Evolutionary conservation across 371 early-diverging fungal species (phyloP).

Genomic region (Mucor lusitanicus): DNA sequence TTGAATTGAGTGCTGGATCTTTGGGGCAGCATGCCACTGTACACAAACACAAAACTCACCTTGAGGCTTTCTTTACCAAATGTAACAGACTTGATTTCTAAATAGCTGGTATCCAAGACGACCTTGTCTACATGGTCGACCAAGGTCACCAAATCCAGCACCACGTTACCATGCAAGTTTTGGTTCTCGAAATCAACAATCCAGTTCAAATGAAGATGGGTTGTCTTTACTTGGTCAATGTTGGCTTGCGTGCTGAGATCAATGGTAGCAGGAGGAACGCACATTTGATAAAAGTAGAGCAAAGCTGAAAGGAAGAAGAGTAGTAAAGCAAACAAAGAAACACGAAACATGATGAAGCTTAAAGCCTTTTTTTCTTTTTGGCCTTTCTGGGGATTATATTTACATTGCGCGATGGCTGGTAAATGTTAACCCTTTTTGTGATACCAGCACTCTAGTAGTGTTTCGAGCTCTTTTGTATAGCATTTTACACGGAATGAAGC

Average conservation of each 20-base stretch:
- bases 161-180: slow-evolving; percentile 67
- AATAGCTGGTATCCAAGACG: slow-evolving; percentile 78
- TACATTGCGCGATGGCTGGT: neutral
- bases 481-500: no score
- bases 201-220: slow-evolving; percentile 77
- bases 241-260: slow-evolving; percentile 77
- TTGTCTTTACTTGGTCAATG: slow-evolving; percentile 69
- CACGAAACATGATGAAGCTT: slow-evolving; percentile 5
- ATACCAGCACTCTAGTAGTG: no score
- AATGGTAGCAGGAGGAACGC: slow-evolving; percentile 15
- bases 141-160: slow-evolving; percentile 55
- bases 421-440: neutral
- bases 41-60: slow-evolving; percentile 33
- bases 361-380: neutral
- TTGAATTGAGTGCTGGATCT: no score
- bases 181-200: slow-evolving; percentile 75
- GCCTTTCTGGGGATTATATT: neutral
- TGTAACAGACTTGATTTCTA: slow-evolving; percentile 57
- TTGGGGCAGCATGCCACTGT: no score
- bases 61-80: slow-evolving; percentile 38
- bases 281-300: slow-evolving; percentile 16
- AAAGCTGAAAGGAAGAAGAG: slow-evolving; percentile 10
- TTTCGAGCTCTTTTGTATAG: no score
- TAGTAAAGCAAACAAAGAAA: slow-evolving; percentile 11
- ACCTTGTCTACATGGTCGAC: slow-evolving; percentile 58